phyloP scores from a whole-genome alignment of 1,284 basidiomycete species.

The Pseudozyma tsukubaensis region DNA sequence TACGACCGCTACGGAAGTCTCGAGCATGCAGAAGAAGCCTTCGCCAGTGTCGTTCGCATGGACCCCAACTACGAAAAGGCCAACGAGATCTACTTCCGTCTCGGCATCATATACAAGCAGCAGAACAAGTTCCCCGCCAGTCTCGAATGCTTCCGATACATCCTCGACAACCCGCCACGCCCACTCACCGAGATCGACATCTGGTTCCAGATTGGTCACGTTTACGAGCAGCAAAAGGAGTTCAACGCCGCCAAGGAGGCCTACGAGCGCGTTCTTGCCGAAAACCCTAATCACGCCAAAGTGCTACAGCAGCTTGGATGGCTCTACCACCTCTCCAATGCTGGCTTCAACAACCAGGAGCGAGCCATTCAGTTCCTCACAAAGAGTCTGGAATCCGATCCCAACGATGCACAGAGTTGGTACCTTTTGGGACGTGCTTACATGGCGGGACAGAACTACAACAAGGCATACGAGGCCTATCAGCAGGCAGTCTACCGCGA shows the following conservation, averaged over 20 bases:
- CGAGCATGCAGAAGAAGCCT: slow-evolving; percentile 98
- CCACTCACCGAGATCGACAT: slow-evolving; percentile 97
- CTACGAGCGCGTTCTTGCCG: slow-evolving; percentile 92
- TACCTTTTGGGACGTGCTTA: slow-evolving; percentile 97
- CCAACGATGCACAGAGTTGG: slow-evolving; percentile 97
- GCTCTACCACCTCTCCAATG: slow-evolving; percentile 94
- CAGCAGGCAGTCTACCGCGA: slow-evolving; percentile 99
- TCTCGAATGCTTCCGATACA: slow-evolving; percentile 81
- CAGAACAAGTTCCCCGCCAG: slow-evolving; percentile 81
- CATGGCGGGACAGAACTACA: slow-evolving; percentile 99
- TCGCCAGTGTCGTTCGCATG: slow-evolving; percentile 94
- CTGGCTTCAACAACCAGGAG: slow-evolving; percentile 94
- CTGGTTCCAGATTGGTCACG: slow-evolving; percentile 99
- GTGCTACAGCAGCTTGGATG: slow-evolving; percentile 98
- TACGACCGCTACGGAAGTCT: slow-evolving; percentile 98
- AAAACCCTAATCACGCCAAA: slow-evolving; percentile 94
- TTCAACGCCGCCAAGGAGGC: slow-evolving; percentile 90
- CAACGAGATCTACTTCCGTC: slow-evolving; percentile 96
- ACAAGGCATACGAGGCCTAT: slow-evolving; percentile 99
- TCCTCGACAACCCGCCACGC: slow-evolving; percentile 91
- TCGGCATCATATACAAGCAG: slow-evolving; percentile 99
- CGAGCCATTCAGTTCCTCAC: slow-evolving; percentile 92
- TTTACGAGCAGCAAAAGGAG: slow-evolving; percentile 97
- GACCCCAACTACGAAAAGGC: slow-evolving; percentile 99
- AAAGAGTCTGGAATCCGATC: slow-evolving; percentile 81